Base-by-base conservation (phyloP, 2,329 filamentous ascomycete species). In the Lasiodiplodia theobromae region DNA sequence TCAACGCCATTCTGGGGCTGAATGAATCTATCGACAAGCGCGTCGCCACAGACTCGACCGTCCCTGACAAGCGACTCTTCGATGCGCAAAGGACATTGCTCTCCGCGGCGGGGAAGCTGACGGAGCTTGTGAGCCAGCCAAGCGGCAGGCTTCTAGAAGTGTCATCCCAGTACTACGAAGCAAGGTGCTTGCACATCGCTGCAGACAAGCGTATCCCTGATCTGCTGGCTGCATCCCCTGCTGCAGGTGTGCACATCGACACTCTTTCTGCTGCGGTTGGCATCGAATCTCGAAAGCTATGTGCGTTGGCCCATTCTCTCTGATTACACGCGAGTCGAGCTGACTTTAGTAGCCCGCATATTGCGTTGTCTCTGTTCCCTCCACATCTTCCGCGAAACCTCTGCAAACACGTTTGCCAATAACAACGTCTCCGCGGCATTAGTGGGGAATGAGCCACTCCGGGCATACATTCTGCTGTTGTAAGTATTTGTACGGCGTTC, bases 391-490 rank as follows among this genome's bases (percentile, higher is more conserved):
- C 38, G 70, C 23, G 76, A 80, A 67, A 65, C 72, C 0, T 68
- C 66, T 0, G 71, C 74, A 34, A 76, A 80, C 53, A 57, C 69
- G 5, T 81, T 79, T 69, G 73, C 75, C 40, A 81, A 81, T 65
- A 81, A 81, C 69, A 47, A 57, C n/a, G 76, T 81, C n/a, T 80
- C 79, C 4, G 69, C 70, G 40, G 73, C 76, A 0, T 68, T 81
- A 8, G 77, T 80, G 1, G 64, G 70, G 6, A 81, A 81, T 60
- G 78, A 80, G 60, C 74, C 73, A 2, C 69, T 81, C 2, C 72
- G 78, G 4, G 77, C 79, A 28, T 81, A 80, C 65, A 72, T 80
- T 21, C 63, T 78, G 53, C 62, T 77, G 18, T 78, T 78, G 77
- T 79, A 70, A 67, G 75, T 75, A 21, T 28, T 6, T 34, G 25